phyloP scores from a whole-genome alignment of 179 eudicot genomes.

The Kewa caespitosa region DNA sequence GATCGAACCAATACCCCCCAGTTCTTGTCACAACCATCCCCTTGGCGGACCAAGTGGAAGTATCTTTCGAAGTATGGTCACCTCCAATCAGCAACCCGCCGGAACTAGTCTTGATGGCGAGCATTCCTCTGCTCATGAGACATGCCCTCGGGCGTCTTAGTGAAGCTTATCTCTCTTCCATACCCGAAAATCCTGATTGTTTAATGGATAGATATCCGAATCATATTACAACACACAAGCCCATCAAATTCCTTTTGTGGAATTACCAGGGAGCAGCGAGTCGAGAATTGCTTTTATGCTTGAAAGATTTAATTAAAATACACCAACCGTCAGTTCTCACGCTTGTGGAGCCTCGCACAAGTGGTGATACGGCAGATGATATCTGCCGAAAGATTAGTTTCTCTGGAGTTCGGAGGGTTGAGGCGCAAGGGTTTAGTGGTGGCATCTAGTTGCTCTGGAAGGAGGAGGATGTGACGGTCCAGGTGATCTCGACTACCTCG shows the following conservation, averaged over 20 bases:
- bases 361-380: not conserved
- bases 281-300: not conserved
- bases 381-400: not conserved
- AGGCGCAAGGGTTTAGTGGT: not conserved
- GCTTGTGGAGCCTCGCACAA: not conserved
- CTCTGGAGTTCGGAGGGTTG: not conserved
- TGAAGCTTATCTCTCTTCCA: not conserved
- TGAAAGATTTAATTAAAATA: not conserved
- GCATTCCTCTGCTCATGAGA: not conserved
- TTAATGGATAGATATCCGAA: not conserved
- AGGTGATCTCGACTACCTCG: not conserved
- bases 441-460: not conserved
- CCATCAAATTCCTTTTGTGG: not conserved
- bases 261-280: not conserved
- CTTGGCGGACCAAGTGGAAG: not conserved
- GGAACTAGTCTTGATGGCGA: not conserved
- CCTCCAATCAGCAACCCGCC: not conserved
- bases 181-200: not conserved
- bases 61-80: too few species aligned
- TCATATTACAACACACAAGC: not conserved
- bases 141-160: not conserved
- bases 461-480: not conserved
- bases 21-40: not conserved
- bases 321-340: not conserved
- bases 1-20: not conserved